Base-by-base conservation (phyloP, 495 filamentous ascomycete species). In the Podospora pseudoanserina region DNA sequence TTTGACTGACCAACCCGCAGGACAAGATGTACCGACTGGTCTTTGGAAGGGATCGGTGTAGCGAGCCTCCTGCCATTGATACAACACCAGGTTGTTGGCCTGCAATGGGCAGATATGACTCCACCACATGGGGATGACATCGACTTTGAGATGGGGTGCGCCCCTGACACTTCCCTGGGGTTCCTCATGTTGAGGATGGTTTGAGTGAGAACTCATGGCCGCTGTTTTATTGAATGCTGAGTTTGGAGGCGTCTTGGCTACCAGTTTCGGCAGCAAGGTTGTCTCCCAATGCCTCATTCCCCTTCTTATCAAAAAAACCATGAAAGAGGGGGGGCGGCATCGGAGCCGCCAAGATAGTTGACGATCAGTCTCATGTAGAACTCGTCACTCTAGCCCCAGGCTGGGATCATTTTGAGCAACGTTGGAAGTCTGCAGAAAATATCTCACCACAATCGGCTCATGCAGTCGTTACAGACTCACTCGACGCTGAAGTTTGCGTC, bases 81-180 rank as follows among this genome's bases (percentile, higher is more conserved):
- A 20, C 55, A 58, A 58, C n/a, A 26, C 55, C 5, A 58, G n/a
- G 5, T 4, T 19, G n/a, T 26, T 26, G n/a, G n/a, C 55, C 23
- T 26, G 55, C 18, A 58, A 58, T 19, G 7, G 55, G 23, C 55
- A 58, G 55, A 20, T 5, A 20, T 58, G 55, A 18, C 55, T 13
- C 55, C 55, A 58, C 55, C 55, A 58, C 4, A 58, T n/a, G 18
- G 55, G 55, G 55, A 58, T 19, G 55, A 58, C 55, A 7, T 58
- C 55, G n/a, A 4, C 18, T n/a, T 58, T 19, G n/a, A 58, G 55
- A 58, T 58, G 55, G 23, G 55, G 55, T 19, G 55, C 55, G 4
- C 55, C 55, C 13, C 13, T 49, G 39, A 49, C 39, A 16, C 39
- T 49, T 49, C 39, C 39, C 2, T 11, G 39, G 39, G 39, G 9